Evolutionary conservation across 1,284 basidiomycete species (phyloP), one percentile per base, ranked within the genome.

Genomic region (Ceratobasidium sp.): DNA sequence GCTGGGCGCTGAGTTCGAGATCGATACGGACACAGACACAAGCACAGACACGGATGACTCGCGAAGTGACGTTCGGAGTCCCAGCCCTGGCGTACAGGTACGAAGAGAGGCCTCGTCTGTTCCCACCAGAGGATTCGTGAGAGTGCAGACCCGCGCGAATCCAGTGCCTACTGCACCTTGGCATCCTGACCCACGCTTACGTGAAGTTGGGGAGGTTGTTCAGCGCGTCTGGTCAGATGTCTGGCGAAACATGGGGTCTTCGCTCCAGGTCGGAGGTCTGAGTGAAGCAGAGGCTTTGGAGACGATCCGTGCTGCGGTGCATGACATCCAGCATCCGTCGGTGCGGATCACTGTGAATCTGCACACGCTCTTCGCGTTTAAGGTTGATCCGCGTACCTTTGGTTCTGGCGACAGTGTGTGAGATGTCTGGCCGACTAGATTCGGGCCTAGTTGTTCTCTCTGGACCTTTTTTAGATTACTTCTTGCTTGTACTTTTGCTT

Each of bases 171-270:
- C 66, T 16, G 66, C 66, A 1, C 66, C 66, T 7, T 69, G 66
- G 66, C 26, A 41, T 8, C 11, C 21, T 18, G 66, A 69, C 54
- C 66, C 54, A 8, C 52, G 66, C 1, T 41, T 57, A 7, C 41
- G 43, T 4, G 54, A 69, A 9, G 66, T 69, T 21, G 66, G 66
- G 9, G 26, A 21, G 18, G 26, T 69, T 23, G 66, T 69, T 9
- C 66, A 69, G 28, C 35, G 44, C 16, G 66, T 69, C 16, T 69
- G 66, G 66, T 32, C 66, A 0, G 26, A 57, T n/a, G 66, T 69
- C 23, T 69, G 66, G 66, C 38, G 66, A n/a, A 69, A 55, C 26
- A 69, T 69, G 66, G 66, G 54, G 1, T 69, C 66, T 13, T 47
- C 54, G 14, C 28, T 69, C 6, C 52, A 35, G 54, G 35, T 69